Base-by-base conservation (phyloP, 441 rosid species). In the Iberis amara region DNA sequence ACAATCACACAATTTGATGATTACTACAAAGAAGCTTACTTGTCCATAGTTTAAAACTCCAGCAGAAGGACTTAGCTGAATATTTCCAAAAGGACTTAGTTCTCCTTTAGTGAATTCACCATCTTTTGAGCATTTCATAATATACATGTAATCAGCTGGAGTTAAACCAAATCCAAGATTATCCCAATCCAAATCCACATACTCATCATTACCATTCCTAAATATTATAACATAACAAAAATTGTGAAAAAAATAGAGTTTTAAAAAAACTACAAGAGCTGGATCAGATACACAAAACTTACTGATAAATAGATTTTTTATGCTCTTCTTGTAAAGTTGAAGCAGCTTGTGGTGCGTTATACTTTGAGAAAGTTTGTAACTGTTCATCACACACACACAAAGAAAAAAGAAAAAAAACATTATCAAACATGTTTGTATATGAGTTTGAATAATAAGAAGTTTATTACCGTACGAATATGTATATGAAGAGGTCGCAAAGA, bases 31-130 rank as follows among this genome's bases (percentile, higher is more conserved):
- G 40, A 60, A 2, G 0, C 63, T 68, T 75, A 66, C 98, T 85
- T 90, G 98, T 39, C 95, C 98, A 54, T 87, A 91, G 62, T 85
- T 91, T 13, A 87, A 59, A 58, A 83, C 90, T 53, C 84, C 95
- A 3, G 96, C 80, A 1, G 88, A 76, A 69, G 98, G 98, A 70
- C 82, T 81, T 49, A 87, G 56, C 38, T 33, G 38, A 33, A 10
- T 33, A 10, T 33, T 33, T 3, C 38, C 38, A 33, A 8, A 33
- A 11, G 38, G 38, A 33, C 11, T 33, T 23, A 91, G 67, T 8
- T 56, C 60, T 11, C 98, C 96, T 40, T 47, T 12, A 27, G 62
- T 70, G 45, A 83, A 91, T 3, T 49, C 53, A 0, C 75, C 75
- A n/a, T 74, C 78, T 51, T 69, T 33, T 2, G 71, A 56, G 62